Conservation (phyloP, 2,329 filamentous ascomycete genomes). For the Bipolaris cookei region DNA sequence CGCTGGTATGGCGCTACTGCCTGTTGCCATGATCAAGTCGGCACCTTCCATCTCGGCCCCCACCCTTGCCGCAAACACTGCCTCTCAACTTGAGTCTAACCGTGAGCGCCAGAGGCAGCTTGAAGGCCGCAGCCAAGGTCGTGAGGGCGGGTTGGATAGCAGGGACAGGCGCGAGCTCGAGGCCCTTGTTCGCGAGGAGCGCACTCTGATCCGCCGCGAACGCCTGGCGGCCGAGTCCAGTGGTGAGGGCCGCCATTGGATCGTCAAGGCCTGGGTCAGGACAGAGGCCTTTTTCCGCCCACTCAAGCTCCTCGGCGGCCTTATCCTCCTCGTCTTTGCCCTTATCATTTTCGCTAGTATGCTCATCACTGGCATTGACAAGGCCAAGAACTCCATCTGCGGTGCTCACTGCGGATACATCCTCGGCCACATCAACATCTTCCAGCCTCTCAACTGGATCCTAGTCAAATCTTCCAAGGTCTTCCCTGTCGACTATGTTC, state of each 20-base stretch:
- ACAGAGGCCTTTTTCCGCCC: slow-evolving; percentile 82
- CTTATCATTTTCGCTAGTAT: slow-evolving; percentile 86
- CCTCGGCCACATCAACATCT: slow-evolving; percentile 83
- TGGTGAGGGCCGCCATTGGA: slow-evolving; percentile 75
- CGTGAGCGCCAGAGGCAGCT: slow-evolving; percentile 91
- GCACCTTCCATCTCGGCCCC: slow-evolving; percentile 85
- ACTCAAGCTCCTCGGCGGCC: slow-evolving; percentile 83
- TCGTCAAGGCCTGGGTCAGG: slow-evolving; percentile 80
- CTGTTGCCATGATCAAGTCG: slow-evolving; percentile 89
- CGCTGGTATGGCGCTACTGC: slow-evolving; percentile 84
- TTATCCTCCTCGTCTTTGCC: slow-evolving; percentile 75
- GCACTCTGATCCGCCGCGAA: slow-evolving; percentile 87
- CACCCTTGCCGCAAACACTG: slow-evolving; percentile 75
- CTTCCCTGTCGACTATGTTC: slow-evolving; percentile 90
- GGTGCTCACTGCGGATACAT: slow-evolving; percentile 91
- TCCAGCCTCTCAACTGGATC: slow-evolving; percentile 93
- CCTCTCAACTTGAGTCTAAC: slow-evolving; percentile 82
- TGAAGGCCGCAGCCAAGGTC: slow-evolving; percentile 81
- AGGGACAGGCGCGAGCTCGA: slow-evolving; percentile 92
- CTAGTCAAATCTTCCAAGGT: slow-evolving; percentile 79
- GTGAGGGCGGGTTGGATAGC: slow-evolving; percentile 73
- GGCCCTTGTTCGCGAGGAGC: slow-evolving; percentile 84
- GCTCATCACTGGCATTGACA: slow-evolving; percentile 95
- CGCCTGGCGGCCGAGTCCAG: slow-evolving; percentile 82
- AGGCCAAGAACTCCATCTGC: slow-evolving; percentile 93